Conservation (phyloP, 805 yeast species). For the Yamadazyma endophytica region DNA sequence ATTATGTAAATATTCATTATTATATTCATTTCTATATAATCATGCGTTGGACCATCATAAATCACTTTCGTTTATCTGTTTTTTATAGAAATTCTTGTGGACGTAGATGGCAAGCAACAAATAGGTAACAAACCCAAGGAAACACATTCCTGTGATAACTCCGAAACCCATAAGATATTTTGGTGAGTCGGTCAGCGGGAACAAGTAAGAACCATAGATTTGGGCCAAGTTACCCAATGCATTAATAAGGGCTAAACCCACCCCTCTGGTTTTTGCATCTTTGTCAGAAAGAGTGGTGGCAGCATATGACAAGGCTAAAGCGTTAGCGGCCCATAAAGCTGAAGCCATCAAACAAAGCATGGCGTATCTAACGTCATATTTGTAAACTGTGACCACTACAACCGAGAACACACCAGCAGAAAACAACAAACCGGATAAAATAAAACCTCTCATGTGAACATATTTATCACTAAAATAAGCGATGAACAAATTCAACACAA, state of each 20-base stretch:
- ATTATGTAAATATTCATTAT: no score
- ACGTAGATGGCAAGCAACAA: constrained; percentile 7
- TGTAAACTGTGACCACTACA: constrained; percentile 6
- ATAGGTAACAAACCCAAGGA: constrained; percentile 6
- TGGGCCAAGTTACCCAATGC: constrained; percentile 10
- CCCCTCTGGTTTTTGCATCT: constrained; percentile 9
- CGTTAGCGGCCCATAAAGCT: constrained; percentile 10
- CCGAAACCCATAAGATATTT: constrained; percentile 11
- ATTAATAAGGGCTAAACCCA: constrained; percentile 8
- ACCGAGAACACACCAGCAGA: constrained; percentile 6
- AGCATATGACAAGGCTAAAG: constrained; percentile 8
- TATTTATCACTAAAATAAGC: constrained; percentile 8
- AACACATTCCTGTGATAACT: constrained; percentile 11
- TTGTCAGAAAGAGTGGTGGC: constrained; percentile 9
- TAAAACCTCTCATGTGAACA: constrained; percentile 4
- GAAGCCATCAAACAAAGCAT: constrained; percentile 11
- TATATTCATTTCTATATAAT: no score
- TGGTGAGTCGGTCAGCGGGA: constrained; percentile 7
- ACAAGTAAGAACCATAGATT: constrained; percentile 9
- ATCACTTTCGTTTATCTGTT: no score
- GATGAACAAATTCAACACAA: constrained; percentile 4
- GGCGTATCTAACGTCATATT: constrained; percentile 7
- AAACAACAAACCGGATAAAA: constrained; percentile 4
- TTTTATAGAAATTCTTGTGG: no score
- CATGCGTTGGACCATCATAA: no score